Base-by-base conservation (phyloP, 805 yeast genomes). In the Suhomyces xylopsoci region DNA sequence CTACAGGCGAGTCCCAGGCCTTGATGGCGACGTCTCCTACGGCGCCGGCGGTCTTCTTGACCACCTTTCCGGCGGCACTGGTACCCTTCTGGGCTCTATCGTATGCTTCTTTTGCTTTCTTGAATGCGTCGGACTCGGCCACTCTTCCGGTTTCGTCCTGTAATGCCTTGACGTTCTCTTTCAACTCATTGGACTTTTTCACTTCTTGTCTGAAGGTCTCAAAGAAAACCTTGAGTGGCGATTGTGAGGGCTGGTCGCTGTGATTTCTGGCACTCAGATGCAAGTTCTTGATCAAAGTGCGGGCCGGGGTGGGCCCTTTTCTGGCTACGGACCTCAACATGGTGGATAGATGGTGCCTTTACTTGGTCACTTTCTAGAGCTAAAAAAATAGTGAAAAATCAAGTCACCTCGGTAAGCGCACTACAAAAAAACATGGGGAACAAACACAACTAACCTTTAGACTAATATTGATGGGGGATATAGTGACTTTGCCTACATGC, bases 1-100 rank as follows among this genome's bases (percentile, higher is more conserved):
- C 94, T 43, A 93, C 88, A 22, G 94, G 89, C 1, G 97, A 90
- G 55, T 94, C 97, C 99, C 99, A 94, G 1, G 97, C 97, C 54
- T 85, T 87, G 40, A 81, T 77, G 3, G 97, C 98, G 45, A 85
- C 96, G 53, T 81, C 86, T 51, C 97, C 98, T 34, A 94, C 90
- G 40, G 85, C 93, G 62, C 88, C 90, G n/a, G 97, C 97, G 5
- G 98, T 94, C 71, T 88, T 88, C 62, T 83, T 81, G 51, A 90
- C 82, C 43, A 90, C 87, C 66, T 88, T 82, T 7, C 84, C 82
- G n/a, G 84, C 79, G 38, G 88, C 88, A 17, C 89, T 79, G 17
- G 80, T 70, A 12, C 83, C 81, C 65, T 82, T 84, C 63, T 88
- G 94, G 2, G 98, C 97, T 51, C 78, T 81, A 51, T 88, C 88